phyloP scores from a whole-genome alignment of 2,329 filamentous ascomycete genomes.

The Aspergillus piperis region DNA sequence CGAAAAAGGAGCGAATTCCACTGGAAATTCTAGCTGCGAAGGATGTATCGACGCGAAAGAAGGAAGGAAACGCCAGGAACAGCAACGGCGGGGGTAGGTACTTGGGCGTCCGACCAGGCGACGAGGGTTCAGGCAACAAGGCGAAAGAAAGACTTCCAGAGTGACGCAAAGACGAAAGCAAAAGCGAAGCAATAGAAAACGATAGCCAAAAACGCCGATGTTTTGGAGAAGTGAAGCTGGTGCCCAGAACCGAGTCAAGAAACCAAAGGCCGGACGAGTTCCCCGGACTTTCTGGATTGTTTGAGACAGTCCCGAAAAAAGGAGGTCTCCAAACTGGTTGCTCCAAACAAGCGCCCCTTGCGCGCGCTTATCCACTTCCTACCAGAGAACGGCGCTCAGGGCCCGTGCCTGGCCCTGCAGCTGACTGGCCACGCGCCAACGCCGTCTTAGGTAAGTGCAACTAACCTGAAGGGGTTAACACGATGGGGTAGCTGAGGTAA shows the following conservation, averaged over 20 bases:
- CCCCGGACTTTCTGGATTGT: slow-evolving; percentile 25
- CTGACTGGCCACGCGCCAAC: background rate
- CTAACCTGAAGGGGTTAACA: background rate
- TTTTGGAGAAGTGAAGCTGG: slow-evolving; percentile 16
- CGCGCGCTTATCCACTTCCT: slow-evolving; percentile 35
- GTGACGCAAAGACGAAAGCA: slow-evolving; percentile 16
- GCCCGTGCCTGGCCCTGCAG: slow-evolving; percentile 21
- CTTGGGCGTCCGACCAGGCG: slow-evolving; percentile 17
- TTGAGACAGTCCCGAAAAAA: slow-evolving; percentile 31
- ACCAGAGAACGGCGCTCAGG: slow-evolving; percentile 4
- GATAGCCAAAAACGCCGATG: slow-evolving; percentile 9
- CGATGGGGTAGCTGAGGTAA: background rate
- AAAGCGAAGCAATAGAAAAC: slow-evolving; percentile 18
- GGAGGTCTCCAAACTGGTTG: slow-evolving; percentile 27
- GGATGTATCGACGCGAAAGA: slow-evolving; percentile 12
- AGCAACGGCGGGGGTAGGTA: slow-evolving; percentile 18
- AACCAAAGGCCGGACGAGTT: slow-evolving; percentile 21
- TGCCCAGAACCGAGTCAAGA: slow-evolving; percentile 17
- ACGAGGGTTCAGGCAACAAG: slow-evolving; percentile 24
- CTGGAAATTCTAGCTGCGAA: slow-evolving; percentile 11
- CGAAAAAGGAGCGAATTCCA: slow-evolving; percentile 9
- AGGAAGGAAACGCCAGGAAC: slow-evolving; percentile 21
- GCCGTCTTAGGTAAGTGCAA: too few relatives aligned
- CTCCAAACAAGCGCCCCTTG: slow-evolving; percentile 41
- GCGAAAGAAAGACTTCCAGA: slow-evolving; percentile 34